Base-by-base conservation (phyloP, 345 rosid species). In the Camelina neglecta region DNA sequence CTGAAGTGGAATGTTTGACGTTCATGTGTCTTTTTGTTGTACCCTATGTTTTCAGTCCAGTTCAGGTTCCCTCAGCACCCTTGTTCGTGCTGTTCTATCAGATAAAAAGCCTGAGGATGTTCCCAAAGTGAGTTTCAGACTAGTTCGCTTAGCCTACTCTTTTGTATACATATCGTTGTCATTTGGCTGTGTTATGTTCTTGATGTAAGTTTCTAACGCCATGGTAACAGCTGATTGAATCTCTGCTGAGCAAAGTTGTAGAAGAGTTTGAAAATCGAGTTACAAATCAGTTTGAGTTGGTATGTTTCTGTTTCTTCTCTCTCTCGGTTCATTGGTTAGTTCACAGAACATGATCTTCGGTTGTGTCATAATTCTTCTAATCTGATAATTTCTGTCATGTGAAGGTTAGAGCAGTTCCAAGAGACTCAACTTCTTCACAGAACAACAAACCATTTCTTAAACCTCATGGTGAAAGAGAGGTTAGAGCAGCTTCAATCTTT, bases 41-140 rank as follows among this genome's bases (percentile, higher is more conserved):
- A 26, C 29, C 55, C 24, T 20, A 39, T 75, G 36, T 56, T 57
- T 74, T 74, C 83, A 90, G 91, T 67, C 84, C 54, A 81, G 44
- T 35, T 75, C 88, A 21, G 85, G 88, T 78, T 85, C 96, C 29
- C 66, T 90, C 38, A 86, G 87, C 75, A 85, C 85, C 83, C 93
- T 91, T 59, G 88, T 91, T 77, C 96, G 92, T 1, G 84, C 95
- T 41, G 75, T 90, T 81, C 81, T 94, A 67, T 75, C 77, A 69
- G 96, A 92, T 71, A 91, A 85, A 83, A 94, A 81, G 78, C 95
- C 93, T 10, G 97, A 92, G 77, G 97, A 92, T 78, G 83, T 92
- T 67, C 92, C 90, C 24, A 69, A 33, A 74, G 98, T 92, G 84
- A 85, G 88, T 65, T n/a, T 68, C 39, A 38, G 39, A 56, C 65